Conservation (phyloP, 2,329 filamentous ascomycete genomes). For the Sarocladium kiliense region DNA sequence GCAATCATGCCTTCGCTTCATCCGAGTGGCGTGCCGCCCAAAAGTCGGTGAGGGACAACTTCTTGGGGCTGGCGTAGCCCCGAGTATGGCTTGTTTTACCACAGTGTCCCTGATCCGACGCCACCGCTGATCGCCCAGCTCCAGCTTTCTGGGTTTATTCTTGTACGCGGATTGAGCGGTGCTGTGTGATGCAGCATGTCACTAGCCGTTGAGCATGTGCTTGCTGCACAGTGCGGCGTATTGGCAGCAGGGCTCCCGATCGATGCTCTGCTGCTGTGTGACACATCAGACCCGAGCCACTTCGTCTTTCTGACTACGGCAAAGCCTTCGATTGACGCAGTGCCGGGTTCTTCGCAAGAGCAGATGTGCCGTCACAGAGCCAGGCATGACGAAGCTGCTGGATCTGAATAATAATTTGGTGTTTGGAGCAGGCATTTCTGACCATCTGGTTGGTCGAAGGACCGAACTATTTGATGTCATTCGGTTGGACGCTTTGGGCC, state of each 20-base stretch:
- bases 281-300: neutral
- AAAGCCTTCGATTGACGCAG: neutral
- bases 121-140: neutral
- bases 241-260: neutral
- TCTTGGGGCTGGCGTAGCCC: too few relatives aligned
- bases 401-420: too few relatives aligned
- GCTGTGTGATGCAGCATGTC: neutral
- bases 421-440: too few relatives aligned
- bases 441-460: neutral
- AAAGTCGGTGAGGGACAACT: slow-evolving; percentile 10
- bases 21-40: slow-evolving; percentile 5
- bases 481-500: neutral
- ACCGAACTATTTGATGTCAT: neutral
- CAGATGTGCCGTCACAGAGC: too few relatives aligned
- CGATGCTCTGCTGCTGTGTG: neutral
- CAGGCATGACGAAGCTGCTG: too few relatives aligned
- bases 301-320: too few relatives aligned
- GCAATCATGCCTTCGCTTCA: neutral
- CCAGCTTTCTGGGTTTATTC: neutral
- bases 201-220: neutral
- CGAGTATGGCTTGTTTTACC: neutral
- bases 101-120: neutral
- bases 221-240: neutral
- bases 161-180: neutral
- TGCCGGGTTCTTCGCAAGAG: too few relatives aligned